A percentile compares a stretch with the other conserved stretches of the same genome.
These are phyloP conservation scores for Magnolia sinica DNA, from an alignment of 164 flowering plant genomes.

Conservation along the genomic window DNA sequence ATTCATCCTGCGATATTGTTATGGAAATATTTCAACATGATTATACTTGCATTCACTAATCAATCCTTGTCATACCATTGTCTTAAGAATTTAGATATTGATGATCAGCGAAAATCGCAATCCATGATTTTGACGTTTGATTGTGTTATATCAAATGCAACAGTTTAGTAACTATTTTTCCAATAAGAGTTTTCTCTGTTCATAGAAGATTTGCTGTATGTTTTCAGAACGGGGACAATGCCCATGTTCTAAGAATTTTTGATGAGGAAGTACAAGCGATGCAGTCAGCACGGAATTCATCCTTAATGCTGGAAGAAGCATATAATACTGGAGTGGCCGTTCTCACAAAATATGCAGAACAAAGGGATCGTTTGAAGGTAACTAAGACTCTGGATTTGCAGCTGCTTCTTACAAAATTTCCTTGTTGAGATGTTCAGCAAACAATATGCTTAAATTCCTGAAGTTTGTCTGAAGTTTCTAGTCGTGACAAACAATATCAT, in stretches of 20 bases:
- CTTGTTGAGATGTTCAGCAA: no score
- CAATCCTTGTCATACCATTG: no score
- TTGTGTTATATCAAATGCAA: neutral
- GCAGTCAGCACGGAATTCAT: slow-evolving; percentile 80
- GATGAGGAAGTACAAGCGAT: slow-evolving; percentile 93
- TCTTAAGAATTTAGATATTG: neutral
- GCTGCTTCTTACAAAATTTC: no score
- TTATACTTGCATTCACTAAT: no score
- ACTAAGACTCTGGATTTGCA: no score
- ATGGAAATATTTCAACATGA: no score
- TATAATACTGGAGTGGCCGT: slow-evolving; percentile 78
- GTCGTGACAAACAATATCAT: no score
- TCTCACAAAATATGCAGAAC: slow-evolving; percentile 77
- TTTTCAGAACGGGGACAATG: slow-evolving; percentile 74
- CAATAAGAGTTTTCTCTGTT: no score
- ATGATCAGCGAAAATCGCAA: neutral
- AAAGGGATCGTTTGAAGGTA: slow-evolving; percentile 91
- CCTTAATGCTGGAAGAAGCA: slow-evolving; percentile 72
- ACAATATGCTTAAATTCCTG: no score
- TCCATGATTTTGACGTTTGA: neutral
- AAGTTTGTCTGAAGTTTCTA: no score
- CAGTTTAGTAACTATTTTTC: neutral
- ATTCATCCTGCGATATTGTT: no score
- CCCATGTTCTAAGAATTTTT: slow-evolving; percentile 79
- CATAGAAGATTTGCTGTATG: no score